A percentile compares a stretch with the other conserved stretches of the same genome.
phyloP scores from a whole-genome alignment of 768 basidiomycete species.

The Exidia glandulosa region DNA sequence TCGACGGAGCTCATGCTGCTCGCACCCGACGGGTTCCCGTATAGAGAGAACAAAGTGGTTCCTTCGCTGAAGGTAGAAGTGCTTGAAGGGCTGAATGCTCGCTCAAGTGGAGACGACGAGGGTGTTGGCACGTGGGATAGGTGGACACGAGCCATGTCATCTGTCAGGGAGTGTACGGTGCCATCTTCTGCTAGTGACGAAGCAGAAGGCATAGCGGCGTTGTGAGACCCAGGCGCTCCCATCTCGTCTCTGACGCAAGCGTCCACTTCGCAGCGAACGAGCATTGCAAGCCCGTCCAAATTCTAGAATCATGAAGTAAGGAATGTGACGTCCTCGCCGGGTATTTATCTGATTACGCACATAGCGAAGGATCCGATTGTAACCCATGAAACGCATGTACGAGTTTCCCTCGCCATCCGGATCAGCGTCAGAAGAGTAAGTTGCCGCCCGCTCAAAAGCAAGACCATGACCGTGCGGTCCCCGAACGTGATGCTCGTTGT shows the following conservation, averaged over 20 bases:
- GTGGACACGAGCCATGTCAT: too few relatives aligned
- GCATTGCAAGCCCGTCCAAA: background rate
- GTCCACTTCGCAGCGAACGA: background rate
- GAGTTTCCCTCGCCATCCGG: background rate
- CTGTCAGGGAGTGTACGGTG: too few relatives aligned
- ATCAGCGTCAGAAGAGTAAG: too few relatives aligned
- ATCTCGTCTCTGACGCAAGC: background rate
- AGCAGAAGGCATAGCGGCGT: too few relatives aligned
- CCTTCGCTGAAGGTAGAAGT: too few relatives aligned
- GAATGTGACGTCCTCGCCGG: background rate
- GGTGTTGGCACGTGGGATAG: too few relatives aligned
- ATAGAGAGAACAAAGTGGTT: background rate
- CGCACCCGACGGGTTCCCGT: background rate
- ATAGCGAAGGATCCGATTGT: background rate
- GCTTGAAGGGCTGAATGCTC: too few relatives aligned
- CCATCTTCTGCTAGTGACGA: too few relatives aligned
- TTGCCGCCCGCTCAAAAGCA: background rate
- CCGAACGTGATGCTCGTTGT: background rate
- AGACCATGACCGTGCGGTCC: background rate
- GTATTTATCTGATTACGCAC: too few relatives aligned
- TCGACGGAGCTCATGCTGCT: background rate
- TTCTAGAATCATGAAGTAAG: background rate
- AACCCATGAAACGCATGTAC: background rate
- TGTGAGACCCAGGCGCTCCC: too few relatives aligned
- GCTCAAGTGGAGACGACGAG: too few relatives aligned